Evolutionary conservation across 352 stramenopile genomes (phyloP), one percentile per base, ranked within the genome.

Genomic region (Stramenopiles sp.): DNA sequence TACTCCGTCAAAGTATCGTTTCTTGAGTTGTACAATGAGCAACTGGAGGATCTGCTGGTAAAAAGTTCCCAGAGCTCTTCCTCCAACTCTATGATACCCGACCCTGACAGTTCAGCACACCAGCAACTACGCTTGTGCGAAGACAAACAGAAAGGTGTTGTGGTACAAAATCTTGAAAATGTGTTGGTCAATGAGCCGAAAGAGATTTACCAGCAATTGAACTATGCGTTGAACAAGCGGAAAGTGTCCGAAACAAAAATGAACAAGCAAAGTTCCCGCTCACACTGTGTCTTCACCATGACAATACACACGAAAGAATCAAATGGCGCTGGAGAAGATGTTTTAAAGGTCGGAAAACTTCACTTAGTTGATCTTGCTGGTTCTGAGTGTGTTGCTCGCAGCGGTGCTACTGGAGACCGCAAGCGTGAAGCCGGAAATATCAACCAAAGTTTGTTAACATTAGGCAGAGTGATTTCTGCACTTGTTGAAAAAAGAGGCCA

Each of bases 11-110:
- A 92, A 31, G 93, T 97, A 30, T 97, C 92, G 44, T 99, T 98
- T 85, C 87, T 99, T 80, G 95, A 99, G 88, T 91, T 99, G 76
- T 99, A 99, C 89, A 99, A 99, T 82, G 96, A 99, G 87, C 29
- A 81, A 25, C 75, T 71, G 55, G 55, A 71, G 22, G 55, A 71
- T 27, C n/a, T 80, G 29, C 67, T 80, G 29, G 29, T 80, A 27
- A 75, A 75, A n/a, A n/a, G 25, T 75, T 75, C n/a, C n/a, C 55
- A n/a, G 25, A n/a, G 25, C 55, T 75, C 55, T 75, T 75, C n/a
- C n/a, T 75, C 55, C n/a, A 25, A n/a, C 55, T 75, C 55, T 75
- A 25, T n/a, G 25, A 25, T 75, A n/a, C n/a, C 55, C 55, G 25
- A 27, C 29, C 75, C 25, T 27, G 83, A 95, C 98, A 81, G 86